Evolutionary conservation across 495 filamentous ascomycete species (phyloP).

Genomic region (Zalerion maritima): DNA sequence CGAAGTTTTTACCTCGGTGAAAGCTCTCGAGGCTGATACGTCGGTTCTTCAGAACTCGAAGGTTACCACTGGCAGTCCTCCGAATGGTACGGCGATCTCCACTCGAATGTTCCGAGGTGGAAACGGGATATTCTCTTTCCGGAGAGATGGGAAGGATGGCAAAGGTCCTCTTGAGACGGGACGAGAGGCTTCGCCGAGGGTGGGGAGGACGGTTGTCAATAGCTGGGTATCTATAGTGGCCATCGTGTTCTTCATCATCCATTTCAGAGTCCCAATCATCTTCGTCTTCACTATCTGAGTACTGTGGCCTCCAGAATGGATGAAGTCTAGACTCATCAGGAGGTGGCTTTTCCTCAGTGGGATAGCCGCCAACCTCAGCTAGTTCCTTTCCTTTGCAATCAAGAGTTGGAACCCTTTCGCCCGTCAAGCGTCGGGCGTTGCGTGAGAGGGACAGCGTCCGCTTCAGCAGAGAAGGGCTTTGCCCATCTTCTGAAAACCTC

Average conservation of each 20-base stretch:
- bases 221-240: slow-evolving; percentile 21
- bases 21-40: slow-evolving; percentile 24
- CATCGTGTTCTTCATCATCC: slow-evolving; percentile 11
- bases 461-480: slow-evolving; percentile 21
- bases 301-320: slow-evolving; percentile 68
- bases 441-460: slow-evolving; percentile 29
- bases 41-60: slow-evolving; percentile 33
- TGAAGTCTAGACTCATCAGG: slow-evolving; percentile 46
- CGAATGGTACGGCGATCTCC: slow-evolving; percentile 32
- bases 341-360: slow-evolving; percentile 24
- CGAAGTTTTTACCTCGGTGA: slow-evolving; percentile 8
- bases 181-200: slow-evolving; percentile 34
- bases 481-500: no score
- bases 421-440: slow-evolving; percentile 8
- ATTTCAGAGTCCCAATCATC: slow-evolving; percentile 23
- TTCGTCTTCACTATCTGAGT: slow-evolving; percentile 50
- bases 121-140: not conserved
- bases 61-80: slow-evolving; percentile 31
- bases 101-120: slow-evolving; percentile 14
- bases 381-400: slow-evolving; percentile 27
- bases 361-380: slow-evolving; percentile 13
- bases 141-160: slow-evolving; percentile 30
- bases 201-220: slow-evolving; percentile 27
- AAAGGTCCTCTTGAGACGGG: slow-evolving; percentile 34
- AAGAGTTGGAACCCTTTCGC: slow-evolving; percentile 6